Percentiles rank a stretch among this genome's conserved stretches.
phyloP scores from a whole-genome alignment of 2,329 filamentous ascomycete genomes.

The Dactylonectria macrodidyma region DNA sequence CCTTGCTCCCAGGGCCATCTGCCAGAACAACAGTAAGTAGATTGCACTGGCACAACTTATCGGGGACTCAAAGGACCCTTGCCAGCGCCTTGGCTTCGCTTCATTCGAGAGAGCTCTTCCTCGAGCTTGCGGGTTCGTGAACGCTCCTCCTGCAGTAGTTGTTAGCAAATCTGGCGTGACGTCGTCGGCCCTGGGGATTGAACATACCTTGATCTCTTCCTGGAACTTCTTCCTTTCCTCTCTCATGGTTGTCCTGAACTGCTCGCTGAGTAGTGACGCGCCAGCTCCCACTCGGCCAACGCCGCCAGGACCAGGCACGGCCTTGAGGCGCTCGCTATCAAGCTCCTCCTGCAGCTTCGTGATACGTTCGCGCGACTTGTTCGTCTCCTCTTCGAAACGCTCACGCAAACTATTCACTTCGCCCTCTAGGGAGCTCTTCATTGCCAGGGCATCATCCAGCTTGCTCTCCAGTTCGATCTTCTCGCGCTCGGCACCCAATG shows the following conservation, averaged over 20 bases:
- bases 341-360: conserved; percentile 65
- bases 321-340: conserved; percentile 65
- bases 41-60: conserved; percentile 26
- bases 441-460: conserved; percentile 45
- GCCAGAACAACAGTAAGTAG: background rate
- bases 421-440: conserved; percentile 40
- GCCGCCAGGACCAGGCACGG: conserved; percentile 51
- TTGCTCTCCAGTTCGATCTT: conserved; percentile 61
- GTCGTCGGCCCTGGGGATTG: conserved; percentile 2
- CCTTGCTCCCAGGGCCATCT: background rate
- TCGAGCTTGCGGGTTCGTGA: conserved; percentile 63
- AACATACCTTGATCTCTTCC: conserved; percentile 65
- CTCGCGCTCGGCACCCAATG: conserved; percentile 65
- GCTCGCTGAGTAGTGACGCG: conserved; percentile 68
- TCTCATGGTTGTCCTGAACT: conserved; percentile 70
- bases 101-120: conserved; percentile 64
- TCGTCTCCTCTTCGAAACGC: conserved; percentile 59
- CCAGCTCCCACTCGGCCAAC: conserved; percentile 57
- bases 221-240: conserved; percentile 71
- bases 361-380: conserved; percentile 54
- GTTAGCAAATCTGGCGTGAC: conserved; percentile 47
- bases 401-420: conserved; percentile 48
- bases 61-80: conserved; percentile 61
- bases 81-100: conserved; percentile 58
- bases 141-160: conserved; percentile 63